Conservation (phyloP, 1,139 yeast species). For the Blastobotrys apis region DNA sequence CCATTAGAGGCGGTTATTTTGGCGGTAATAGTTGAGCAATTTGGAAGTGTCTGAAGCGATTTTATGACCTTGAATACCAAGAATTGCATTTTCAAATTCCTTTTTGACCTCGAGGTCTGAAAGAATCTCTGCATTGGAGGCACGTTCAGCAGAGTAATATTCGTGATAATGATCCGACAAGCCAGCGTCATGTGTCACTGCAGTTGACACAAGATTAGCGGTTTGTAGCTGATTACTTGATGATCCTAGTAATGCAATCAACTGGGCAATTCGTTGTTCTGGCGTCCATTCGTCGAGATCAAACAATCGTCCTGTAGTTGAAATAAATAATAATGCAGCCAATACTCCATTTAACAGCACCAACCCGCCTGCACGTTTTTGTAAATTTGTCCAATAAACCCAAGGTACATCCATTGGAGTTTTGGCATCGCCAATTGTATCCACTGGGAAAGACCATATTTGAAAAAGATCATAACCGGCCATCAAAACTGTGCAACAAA, state of each 20-base stretch:
- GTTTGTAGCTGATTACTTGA: neutral
- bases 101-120: no score
- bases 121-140: no score
- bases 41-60: no score
- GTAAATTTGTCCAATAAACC: conserved; percentile 21
- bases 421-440: conserved; percentile 13
- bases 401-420: conserved; percentile 20
- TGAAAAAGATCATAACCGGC: conserved; percentile 15
- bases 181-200: neutral
- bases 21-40: no score
- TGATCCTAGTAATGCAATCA: no score
- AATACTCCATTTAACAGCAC: conserved; percentile 17
- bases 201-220: no score
- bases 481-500: conserved; percentile 11
- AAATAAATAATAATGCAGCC: conserved; percentile 20
- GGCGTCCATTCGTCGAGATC: conserved; percentile 4
- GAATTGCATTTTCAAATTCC: no score
- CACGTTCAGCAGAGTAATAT: no score
- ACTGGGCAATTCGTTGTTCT: neutral
- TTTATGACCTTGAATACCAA: no score
- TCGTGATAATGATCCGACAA: conserved; percentile 1
- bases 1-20: neutral
- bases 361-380: conserved; percentile 18
- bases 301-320: conserved; percentile 25
- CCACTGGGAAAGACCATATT: conserved; percentile 13